These are phyloP conservation scores for Yarrowia sp. DNA, from an alignment of 805 yeast genomes.

Conservation along the genomic window DNA sequence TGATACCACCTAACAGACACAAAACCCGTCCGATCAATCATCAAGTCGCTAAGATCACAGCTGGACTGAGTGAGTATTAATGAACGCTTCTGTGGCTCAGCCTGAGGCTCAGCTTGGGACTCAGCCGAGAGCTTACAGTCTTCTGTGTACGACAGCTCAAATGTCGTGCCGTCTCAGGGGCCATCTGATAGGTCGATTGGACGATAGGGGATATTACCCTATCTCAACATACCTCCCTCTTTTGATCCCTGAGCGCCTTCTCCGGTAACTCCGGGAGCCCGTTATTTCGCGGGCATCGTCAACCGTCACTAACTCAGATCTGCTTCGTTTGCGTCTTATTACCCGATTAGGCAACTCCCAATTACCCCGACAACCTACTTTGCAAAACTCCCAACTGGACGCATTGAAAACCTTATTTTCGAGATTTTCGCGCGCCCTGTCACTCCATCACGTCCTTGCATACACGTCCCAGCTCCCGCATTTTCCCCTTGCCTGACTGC, in stretches of 20 bases:
- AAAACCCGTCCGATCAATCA: background rate
- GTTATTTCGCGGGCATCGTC: background rate
- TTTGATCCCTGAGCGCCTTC: background rate
- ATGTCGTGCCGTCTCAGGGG: no score
- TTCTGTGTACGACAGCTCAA: no score
- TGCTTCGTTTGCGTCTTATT: constrained; percentile 13
- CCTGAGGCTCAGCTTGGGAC: no score
- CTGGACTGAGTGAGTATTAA: constrained; percentile 25
- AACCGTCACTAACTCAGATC: constrained; percentile 18
- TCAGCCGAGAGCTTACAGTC: no score
- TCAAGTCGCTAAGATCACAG: constrained; percentile 12
- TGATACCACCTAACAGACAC: constrained; percentile 7
- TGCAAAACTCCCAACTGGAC: constrained; percentile 22
- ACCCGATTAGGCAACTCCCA: constrained; percentile 2
- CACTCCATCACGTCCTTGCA: constrained; percentile 17
- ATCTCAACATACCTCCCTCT: no score
- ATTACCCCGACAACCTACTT: constrained; percentile 18
- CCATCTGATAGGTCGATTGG: no score
- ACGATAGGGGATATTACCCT: no score
- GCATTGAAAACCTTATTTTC: background rate
- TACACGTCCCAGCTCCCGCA: constrained; percentile 21
- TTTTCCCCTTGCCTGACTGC: constrained; percentile 24
- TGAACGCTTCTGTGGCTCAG: background rate
- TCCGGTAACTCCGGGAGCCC: background rate
- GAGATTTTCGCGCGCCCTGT: constrained; percentile 18